Base-by-base conservation (phyloP, 371 early-diverging fungal species). In the Lichtheimia hyalospora region DNA sequence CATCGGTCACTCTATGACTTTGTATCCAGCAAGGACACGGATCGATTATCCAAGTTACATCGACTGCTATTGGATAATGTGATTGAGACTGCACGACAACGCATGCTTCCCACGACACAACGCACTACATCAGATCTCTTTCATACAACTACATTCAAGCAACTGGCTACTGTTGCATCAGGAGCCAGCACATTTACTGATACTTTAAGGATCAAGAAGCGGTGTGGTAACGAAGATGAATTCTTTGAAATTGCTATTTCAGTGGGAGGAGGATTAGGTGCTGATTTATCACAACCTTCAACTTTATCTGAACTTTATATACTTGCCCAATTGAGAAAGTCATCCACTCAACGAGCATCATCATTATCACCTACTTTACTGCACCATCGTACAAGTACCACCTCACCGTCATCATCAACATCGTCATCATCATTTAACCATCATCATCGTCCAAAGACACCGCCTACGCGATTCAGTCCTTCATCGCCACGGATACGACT, bases 221-320 rank as follows among this genome's bases (percentile, higher is more conserved):
- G 76, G 6, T 67, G 66, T 23, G 79, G 79, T 7, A 21, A 10
- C 3, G 69, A 69, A 20, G 68, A 71, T 12, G 75, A 76, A 50
- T 54, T 74, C 5, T 83, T 74, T 52, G 69, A 66, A 18, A 65
- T 79, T 8, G 53, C 66, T 15, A 69, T 75, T 54, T 81, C 70
- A 49, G 52, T 83, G 13, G 83, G 83, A 43, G 83, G 83, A 51
- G 83, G 81, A n/a, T 49, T 81, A 7, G 81, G 81, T 46, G 77
- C 75, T 2, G 75, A 83, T 60, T 34, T 62, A 40, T 28, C 43
- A 15, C 25, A 56, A 23, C 58, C 57, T 21, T 14, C 52, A 13
- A 60, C 39, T 43, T 55, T 57, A 21, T 43, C 43, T 20, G 56
- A 51, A 42, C 57, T 62, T 13, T 62, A 62, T 43, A 54, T 62